These are phyloP conservation scores for Erysimum cheiri DNA, from an alignment of 441 rosid genomes.

Conservation along the genomic window DNA sequence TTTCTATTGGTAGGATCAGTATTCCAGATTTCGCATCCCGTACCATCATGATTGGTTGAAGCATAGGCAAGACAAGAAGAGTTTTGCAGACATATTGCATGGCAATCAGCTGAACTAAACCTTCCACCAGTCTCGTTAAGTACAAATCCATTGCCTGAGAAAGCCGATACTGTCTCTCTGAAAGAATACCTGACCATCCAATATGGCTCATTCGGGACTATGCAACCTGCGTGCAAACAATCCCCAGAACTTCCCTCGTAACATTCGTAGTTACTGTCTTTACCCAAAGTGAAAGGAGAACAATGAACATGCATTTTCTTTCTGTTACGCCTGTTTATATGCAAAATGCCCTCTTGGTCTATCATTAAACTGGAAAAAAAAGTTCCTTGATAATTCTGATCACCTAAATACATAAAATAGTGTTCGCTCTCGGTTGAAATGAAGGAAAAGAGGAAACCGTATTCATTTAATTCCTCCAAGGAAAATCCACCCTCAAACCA, in stretches of 20 bases:
- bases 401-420: constrained; percentile 28
- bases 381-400: background rate
- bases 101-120: constrained; percentile 41
- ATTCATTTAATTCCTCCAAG: background rate
- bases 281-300: constrained; percentile 5
- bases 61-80: constrained; percentile 54
- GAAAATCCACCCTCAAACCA: constrained; percentile 29
- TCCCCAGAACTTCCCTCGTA: no score
- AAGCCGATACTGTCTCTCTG: background rate
- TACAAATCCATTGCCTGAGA: constrained; percentile 35
- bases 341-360: constrained; percentile 20
- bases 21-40: constrained; percentile 53
- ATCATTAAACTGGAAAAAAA: constrained; percentile 19
- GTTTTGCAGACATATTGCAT: constrained; percentile 34
- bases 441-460: constrained; percentile 15
- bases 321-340: background rate
- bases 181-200: background rate
- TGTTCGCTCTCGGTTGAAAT: constrained; percentile 40
- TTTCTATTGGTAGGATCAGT: background rate
- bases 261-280: background rate
- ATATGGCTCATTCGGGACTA: background rate
- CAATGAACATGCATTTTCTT: background rate
- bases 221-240: constrained; percentile 17
- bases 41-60: constrained; percentile 41
- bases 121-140: constrained; percentile 38